Evolutionary conservation across 352 stramenopile genomes (phyloP), one percentile per base, ranked within the genome.

Genomic region (Globisporangium middletonii): DNA sequence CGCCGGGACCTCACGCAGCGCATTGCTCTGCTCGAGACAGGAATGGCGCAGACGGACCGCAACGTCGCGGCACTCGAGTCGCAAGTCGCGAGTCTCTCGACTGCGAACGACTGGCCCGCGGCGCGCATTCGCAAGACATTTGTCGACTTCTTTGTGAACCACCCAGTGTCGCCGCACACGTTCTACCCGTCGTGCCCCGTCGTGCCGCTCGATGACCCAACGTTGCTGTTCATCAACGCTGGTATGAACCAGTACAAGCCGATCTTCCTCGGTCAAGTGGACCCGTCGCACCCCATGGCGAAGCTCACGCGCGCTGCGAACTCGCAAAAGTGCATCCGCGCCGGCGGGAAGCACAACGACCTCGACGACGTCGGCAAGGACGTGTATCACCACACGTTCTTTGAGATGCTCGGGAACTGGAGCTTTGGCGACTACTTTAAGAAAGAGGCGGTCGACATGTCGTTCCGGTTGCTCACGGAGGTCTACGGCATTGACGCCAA

Each of bases 241-340:
- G 97, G 97, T 35, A 99, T 99, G 97, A 99, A 99, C 79, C 97
- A 99, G 72, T 99, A 98, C 86, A 99, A 99, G 78, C 96, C 97
- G 23, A 99, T 99, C 56, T 99, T 99, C 71, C 64, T 99, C 51
- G 97, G 97, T 23, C 92, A 98, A 67, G 92, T 96, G n/a, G 93
- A 98, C 71, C 97, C 97, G 16, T 84, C 71, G 49, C 90, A 89
- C 60, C 89, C 91, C 16, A 88, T 99, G 65, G 86, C 89, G 27
- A 92, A 89, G 54, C 77, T 99, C 18, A 85, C 77, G 66, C 82
- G 94, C 35, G 97, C 96, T 1, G 80, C 77, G 46, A 99, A 99
- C 82, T 95, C 88, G 45, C 97, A 99, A 79, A 99, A 99, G 71
- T 99, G 97, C 73, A 99, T 99, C 68, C 92, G 97, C 50, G 97